Evolutionary conservation across 768 basidiomycete species (phyloP).

Genomic region (Calocybe gangraenosa): DNA sequence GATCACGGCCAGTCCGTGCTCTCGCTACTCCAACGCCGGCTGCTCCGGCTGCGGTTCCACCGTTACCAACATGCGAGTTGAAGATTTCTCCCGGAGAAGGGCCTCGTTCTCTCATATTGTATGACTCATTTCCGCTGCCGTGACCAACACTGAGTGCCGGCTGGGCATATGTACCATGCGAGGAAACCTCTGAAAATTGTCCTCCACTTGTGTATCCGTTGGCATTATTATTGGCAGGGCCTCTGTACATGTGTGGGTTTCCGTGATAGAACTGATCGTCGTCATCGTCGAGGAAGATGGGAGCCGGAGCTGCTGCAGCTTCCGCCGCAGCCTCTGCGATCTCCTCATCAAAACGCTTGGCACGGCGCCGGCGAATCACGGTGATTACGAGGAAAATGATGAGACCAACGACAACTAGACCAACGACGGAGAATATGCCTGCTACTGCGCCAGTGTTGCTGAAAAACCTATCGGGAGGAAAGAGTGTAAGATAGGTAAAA

Average conservation of each 20-base stretch:
- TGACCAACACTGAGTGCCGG: conserved; percentile 30
- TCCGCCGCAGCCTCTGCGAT: conserved; percentile 67
- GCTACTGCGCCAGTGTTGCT: conserved; percentile 71
- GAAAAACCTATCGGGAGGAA: conserved; percentile 49
- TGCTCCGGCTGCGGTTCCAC: conserved; percentile 23
- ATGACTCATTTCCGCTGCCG: conserved; percentile 30
- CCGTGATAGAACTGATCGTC: conserved; percentile 19
- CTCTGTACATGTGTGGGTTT: conserved; percentile 38
- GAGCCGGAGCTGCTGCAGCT: conserved; percentile 49
- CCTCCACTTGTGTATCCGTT: not conserved
- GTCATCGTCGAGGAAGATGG: conserved; percentile 53
- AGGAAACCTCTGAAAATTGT: conserved; percentile 19
- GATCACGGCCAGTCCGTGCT: conserved; percentile 30
- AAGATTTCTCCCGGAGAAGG: conserved; percentile 27
- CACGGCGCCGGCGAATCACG: conserved; percentile 58
- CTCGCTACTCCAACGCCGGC: conserved; percentile 42
- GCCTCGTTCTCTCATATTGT: conserved; percentile 39
- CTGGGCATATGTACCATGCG: conserved; percentile 50
- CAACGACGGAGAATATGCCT: conserved; percentile 68
- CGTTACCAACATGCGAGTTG: conserved; percentile 21
- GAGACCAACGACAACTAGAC: conserved; percentile 52
- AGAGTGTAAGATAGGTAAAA: not conserved
- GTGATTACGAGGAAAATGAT: conserved; percentile 46
- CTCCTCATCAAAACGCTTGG: conserved; percentile 64
- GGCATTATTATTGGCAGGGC: not conserved